Evolutionary conservation across 352 stramenopile species (phyloP).

Genomic region (Phytophthora boehmeriae): DNA sequence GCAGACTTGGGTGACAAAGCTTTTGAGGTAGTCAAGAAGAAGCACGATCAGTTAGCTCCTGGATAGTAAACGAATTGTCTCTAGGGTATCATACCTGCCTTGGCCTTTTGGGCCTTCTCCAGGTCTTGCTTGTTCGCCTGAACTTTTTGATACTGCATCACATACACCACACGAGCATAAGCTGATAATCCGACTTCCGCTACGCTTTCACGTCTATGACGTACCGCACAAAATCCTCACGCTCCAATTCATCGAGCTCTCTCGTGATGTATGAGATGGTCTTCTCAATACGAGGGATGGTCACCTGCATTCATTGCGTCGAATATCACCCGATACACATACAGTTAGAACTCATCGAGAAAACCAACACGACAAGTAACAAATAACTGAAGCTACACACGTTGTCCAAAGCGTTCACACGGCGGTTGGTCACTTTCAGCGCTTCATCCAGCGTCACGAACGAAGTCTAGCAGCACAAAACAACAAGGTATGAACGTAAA

Average conservation of each 20-base stretch:
- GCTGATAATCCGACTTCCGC: background rate
- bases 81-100: constrained; percentile 53
- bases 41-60: background rate
- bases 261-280: constrained; percentile 97
- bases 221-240: constrained; percentile 94
- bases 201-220: constrained; percentile 10
- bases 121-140: constrained; percentile 96
- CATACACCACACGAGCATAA: no score
- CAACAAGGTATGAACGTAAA: constrained; percentile 50
- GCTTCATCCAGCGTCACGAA: constrained; percentile 99
- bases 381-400: constrained; percentile 32
- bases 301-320: constrained; percentile 78
- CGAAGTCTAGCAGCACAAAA: constrained; percentile 93
- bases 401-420: constrained; percentile 99
- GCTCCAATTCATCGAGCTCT: constrained; percentile 98
- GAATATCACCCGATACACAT: background rate
- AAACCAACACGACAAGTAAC: background rate
- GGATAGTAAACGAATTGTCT: no score
- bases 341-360: background rate
- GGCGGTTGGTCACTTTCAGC: constrained; percentile 98
- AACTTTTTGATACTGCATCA: constrained; percentile 96
- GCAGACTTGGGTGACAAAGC: constrained; percentile 16
- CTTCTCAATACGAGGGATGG: constrained; percentile 97
- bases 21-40: constrained; percentile 15
- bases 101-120: constrained; percentile 69